phyloP scores from a whole-genome alignment of 768 basidiomycete genomes.

The Tylopilus felleus region DNA sequence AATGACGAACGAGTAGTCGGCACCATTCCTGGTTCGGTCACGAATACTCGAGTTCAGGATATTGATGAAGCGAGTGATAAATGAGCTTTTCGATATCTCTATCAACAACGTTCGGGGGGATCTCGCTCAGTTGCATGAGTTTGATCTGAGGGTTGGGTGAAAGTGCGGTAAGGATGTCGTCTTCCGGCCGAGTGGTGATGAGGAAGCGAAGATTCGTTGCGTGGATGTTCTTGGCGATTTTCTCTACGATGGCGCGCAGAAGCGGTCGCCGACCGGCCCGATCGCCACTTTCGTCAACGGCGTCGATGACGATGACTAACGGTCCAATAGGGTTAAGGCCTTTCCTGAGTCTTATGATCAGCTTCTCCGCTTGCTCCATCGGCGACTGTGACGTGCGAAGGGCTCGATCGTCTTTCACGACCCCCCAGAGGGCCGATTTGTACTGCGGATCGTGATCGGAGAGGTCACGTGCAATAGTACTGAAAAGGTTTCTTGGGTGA shows the following conservation, averaged over 20 bases:
- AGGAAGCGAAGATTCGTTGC: background rate
- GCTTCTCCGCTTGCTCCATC: background rate
- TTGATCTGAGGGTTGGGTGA: background rate
- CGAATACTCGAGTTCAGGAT: background rate
- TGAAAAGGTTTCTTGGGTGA: background rate
- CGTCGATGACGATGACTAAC: background rate
- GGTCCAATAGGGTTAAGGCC: background rate
- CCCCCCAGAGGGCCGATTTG: background rate
- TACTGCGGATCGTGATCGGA: too few relatives aligned
- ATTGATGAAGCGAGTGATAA: background rate
- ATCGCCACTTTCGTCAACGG: background rate
- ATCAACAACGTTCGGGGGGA: background rate
- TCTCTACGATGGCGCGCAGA: background rate
- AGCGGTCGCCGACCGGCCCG: background rate
- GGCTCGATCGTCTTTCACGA: background rate
- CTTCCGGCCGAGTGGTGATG: slow-evolving; percentile 17
- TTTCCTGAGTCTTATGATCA: background rate
- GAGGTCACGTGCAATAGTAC: background rate
- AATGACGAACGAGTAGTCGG: slow-evolving; percentile 10
- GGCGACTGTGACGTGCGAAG: background rate
- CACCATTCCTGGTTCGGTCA: slow-evolving; percentile 15
- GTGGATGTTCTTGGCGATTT: background rate
- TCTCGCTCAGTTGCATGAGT: background rate
- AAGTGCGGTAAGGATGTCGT: background rate
- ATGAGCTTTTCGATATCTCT: slow-evolving; percentile 3